phyloP scores from a whole-genome alignment of 2,329 filamentous ascomycete species.

The Pestalotiopsis sp. region DNA sequence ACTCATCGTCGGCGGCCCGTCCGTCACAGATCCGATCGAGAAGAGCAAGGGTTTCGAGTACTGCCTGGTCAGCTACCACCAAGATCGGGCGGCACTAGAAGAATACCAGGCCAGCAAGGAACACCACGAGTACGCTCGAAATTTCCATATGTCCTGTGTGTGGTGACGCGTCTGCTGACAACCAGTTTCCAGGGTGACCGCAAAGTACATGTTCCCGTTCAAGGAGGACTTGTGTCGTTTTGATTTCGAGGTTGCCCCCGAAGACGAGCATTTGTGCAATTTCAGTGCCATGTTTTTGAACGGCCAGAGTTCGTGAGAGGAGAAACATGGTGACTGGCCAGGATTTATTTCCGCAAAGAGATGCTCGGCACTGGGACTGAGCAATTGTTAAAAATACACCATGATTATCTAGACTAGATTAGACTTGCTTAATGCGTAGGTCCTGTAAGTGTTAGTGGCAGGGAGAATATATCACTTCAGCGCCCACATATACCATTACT shows the following conservation, averaged over 20 bases:
- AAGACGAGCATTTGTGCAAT: conserved; percentile 6
- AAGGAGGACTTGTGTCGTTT: conserved; percentile 57
- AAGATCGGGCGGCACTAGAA: conserved; percentile 44
- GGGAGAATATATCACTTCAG: too few species aligned
- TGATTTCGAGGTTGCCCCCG: conserved; percentile 47
- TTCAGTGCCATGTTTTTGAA: neutral
- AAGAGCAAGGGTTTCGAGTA: conserved; percentile 56
- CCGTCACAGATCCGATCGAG: conserved; percentile 53
- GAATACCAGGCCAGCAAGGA: conserved; percentile 56
- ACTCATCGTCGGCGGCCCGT: conserved; percentile 54
- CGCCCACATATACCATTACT: too few species aligned
- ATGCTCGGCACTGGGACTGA: too few species aligned
- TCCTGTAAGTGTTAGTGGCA: too few species aligned
- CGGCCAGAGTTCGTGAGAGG: neutral
- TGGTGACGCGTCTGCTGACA: neutral
- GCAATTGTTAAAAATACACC: too few species aligned
- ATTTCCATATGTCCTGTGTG: neutral
- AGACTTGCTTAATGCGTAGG: too few species aligned
- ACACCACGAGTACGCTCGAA: conserved; percentile 44
- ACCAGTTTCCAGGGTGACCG: conserved; percentile 45
- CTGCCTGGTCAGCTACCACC: conserved; percentile 54
- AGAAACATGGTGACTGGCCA: neutral
- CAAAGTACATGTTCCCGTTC: conserved; percentile 52
- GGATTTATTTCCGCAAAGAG: neutral
- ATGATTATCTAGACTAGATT: too few species aligned